These are phyloP conservation scores for Pulveroboletus ravenelii DNA, from an alignment of 768 basidiomycete species.

Conservation along the genomic window DNA sequence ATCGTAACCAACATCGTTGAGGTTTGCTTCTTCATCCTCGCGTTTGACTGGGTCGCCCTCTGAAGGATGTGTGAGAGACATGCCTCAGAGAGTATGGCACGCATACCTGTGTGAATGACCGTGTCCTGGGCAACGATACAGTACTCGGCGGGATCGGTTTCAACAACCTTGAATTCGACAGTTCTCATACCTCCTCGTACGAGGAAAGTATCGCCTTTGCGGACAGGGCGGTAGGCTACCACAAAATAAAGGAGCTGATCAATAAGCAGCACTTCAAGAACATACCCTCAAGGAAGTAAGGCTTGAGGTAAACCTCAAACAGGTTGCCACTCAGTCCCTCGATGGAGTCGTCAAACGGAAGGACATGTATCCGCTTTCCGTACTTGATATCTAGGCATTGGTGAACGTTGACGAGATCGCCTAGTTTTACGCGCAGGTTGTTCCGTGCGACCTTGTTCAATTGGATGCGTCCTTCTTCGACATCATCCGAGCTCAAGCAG, in stretches of 20 bases:
- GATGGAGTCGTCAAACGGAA: conserved; percentile 97
- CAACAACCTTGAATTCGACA: conserved; percentile 98
- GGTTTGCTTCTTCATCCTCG: conserved; percentile 96
- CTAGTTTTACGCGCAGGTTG: conserved; percentile 96
- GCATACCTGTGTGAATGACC: conserved; percentile 82
- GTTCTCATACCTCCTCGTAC: conserved; percentile 98
- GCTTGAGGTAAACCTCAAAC: conserved; percentile 98
- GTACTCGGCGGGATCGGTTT: conserved; percentile 96
- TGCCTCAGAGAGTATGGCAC: neutral
- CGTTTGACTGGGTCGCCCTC: conserved; percentile 99
- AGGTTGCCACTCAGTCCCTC: conserved; percentile 98
- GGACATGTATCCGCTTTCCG: conserved; percentile 93
- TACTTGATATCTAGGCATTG: conserved; percentile 98
- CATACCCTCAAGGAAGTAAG: conserved; percentile 94
- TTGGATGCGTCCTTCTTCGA: conserved; percentile 97
- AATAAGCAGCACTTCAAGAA: neutral
- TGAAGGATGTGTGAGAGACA: conserved; percentile 25
- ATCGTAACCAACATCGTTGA: conserved; percentile 97
- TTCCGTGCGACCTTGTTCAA: conserved; percentile 99
- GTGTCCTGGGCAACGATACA: conserved; percentile 99
- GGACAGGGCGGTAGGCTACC: conserved; percentile 85
- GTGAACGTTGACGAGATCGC: conserved; percentile 93
- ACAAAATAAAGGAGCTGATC: conserved; percentile 4
- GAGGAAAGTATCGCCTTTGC: conserved; percentile 98
- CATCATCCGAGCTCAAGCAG: conserved; percentile 90